A percentile compares a stretch with the other conserved stretches of the same genome.
Evolutionary conservation across 352 stramenopile species (phyloP).

Genomic region (Phytophthora cryptogea): DNA sequence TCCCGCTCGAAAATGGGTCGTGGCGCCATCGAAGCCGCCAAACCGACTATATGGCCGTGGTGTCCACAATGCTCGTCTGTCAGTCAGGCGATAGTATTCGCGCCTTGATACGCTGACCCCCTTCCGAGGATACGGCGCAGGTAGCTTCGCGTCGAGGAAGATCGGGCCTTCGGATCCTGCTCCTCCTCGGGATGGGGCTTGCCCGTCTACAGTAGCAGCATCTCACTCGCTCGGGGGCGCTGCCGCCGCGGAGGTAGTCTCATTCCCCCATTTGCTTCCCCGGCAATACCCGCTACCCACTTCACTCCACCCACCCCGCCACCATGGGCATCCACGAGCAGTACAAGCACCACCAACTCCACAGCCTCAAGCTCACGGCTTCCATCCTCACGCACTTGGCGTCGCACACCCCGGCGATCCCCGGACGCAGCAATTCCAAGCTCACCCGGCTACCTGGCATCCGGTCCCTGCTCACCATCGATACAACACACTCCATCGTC

Average conservation of each 20-base stretch:
- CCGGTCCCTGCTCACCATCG: conserved; percentile 21
- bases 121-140: conserved; percentile 24
- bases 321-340: conserved; percentile 30
- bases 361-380: conserved; percentile 36
- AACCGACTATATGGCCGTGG: conserved; percentile 37
- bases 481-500: conserved; percentile 2
- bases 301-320: conserved; percentile 2
- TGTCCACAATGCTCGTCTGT: conserved; percentile 29
- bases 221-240: not conserved
- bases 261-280: conserved; percentile 40
- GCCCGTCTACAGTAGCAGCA: conserved; percentile 29
- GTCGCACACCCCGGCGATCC: conserved; percentile 24
- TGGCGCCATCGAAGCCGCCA: conserved; percentile 17
- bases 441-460: conserved; percentile 23
- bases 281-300: conserved; percentile 29
- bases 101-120: conserved; percentile 22
- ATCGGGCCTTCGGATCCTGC: conserved; percentile 34
- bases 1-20: conserved; percentile 16
- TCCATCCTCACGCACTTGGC: conserved; percentile 33
- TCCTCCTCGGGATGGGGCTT: conserved; percentile 22
- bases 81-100: conserved; percentile 17
- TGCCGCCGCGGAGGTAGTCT: conserved; percentile 12
- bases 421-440: conserved; percentile 21
- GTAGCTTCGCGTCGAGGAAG: conserved; percentile 17
- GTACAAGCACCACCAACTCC: conserved; percentile 22